A percentile compares a stretch with the other conserved stretches of the same genome.
phyloP scores from a whole-genome alignment of 2,329 filamentous ascomycete genomes.

The Stemphylium vesicarium region DNA sequence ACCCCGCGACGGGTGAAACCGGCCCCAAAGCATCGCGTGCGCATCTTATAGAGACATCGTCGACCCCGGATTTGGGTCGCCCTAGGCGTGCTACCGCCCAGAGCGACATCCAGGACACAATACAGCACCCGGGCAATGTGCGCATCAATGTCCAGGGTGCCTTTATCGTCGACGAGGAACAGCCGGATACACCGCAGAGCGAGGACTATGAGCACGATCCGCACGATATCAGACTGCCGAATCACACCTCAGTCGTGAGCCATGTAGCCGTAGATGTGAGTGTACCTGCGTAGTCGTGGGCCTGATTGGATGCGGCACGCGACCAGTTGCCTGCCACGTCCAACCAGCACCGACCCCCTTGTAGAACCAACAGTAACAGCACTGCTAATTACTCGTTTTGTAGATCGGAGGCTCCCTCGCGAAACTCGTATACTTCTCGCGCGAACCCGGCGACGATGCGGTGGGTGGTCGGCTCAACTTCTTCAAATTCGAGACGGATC shows the following conservation, averaged over 20 bases:
- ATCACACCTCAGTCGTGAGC: slow-evolving; percentile 93
- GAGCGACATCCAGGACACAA: slow-evolving; percentile 58
- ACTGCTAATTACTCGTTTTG: slow-evolving; percentile 25
- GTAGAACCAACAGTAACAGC: neutral
- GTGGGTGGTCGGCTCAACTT: slow-evolving; percentile 93
- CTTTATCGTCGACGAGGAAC: slow-evolving; percentile 85
- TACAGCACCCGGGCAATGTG: slow-evolving; percentile 70
- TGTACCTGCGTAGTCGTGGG: slow-evolving; percentile 30
- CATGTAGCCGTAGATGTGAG: slow-evolving; percentile 95
- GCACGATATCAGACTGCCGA: slow-evolving; percentile 92
- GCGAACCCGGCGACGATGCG: slow-evolving; percentile 78
- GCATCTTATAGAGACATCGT: slow-evolving; percentile 22
- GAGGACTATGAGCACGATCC: slow-evolving; percentile 73
- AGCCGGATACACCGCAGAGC: slow-evolving; percentile 55
- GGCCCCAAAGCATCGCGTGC: slow-evolving; percentile 29
- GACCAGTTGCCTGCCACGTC: slow-evolving; percentile 9
- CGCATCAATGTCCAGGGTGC: slow-evolving; percentile 97
- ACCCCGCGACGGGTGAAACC: slow-evolving; percentile 44
- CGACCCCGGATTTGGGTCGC: slow-evolving; percentile 26
- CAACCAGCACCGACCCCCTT: neutral
- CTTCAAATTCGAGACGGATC: slow-evolving; percentile 93
- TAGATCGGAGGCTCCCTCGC: slow-evolving; percentile 95
- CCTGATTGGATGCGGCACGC: slow-evolving; percentile 21
- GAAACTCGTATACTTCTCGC: slow-evolving; percentile 97
- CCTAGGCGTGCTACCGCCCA: slow-evolving; percentile 40